phyloP scores from a whole-genome alignment of 805 yeast genomes.

The Kodamaea sagamina region DNA sequence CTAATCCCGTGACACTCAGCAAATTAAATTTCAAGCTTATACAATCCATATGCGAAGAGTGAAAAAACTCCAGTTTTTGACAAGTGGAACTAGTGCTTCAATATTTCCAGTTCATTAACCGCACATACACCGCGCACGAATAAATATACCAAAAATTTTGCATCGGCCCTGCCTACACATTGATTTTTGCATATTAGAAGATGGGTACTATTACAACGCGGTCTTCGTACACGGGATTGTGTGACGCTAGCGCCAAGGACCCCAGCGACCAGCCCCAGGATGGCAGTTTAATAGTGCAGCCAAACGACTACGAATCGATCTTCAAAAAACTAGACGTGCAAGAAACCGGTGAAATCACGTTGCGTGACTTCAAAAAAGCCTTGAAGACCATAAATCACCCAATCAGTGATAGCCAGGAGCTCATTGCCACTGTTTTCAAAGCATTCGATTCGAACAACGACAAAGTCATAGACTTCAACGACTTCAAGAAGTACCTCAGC shows the following conservation, averaged over 20 bases:
- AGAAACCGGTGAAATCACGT: constrained; percentile 50
- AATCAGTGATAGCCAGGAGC: constrained; percentile 57
- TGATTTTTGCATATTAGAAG: neutral
- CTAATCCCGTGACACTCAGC: constrained; percentile 7
- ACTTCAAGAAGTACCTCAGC: constrained; percentile 63
- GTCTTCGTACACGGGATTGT: constrained; percentile 1
- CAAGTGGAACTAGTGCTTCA: neutral
- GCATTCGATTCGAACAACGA: constrained; percentile 63
- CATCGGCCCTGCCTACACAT: neutral
- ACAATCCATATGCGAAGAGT: constrained; percentile 6
- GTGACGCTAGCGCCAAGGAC: neutral
- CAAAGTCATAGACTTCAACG: constrained; percentile 58
- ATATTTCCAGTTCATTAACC: neutral
- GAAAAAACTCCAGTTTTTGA: neutral
- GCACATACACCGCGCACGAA: neutral
- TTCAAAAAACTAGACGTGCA: constrained; percentile 40
- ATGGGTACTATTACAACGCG: constrained; percentile 6
- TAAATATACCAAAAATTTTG: neutral
- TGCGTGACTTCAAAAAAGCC: constrained; percentile 50
- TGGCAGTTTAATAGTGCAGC: neutral
- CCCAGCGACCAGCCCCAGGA: neutral
- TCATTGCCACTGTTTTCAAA: constrained; percentile 57
- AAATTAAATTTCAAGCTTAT: constrained; percentile 5
- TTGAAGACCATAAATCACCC: constrained; percentile 59
- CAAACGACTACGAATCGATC: constrained; percentile 34